Base-by-base conservation (phyloP, 169 alveolate genomes). In the Plasmodium cynomolgi region DNA sequence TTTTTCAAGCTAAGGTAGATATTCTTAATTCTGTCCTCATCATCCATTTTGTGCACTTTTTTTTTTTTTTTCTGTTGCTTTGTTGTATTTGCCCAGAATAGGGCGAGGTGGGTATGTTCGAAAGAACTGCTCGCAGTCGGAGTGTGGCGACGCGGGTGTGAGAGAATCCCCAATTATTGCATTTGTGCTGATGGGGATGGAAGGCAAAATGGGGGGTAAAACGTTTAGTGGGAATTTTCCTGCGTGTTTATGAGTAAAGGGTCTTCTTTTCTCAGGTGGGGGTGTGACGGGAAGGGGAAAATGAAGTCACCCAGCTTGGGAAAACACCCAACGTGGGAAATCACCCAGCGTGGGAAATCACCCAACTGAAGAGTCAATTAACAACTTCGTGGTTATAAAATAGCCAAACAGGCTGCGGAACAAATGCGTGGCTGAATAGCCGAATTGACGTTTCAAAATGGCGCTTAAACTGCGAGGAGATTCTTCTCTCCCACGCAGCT, bases 1-100 rank as follows among this genome's bases (percentile, higher is more conserved):
- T 80, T 90, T 39, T 90, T 90, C 56, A 90, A 74, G 73, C 88
- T 90, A 4, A 79, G 72, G 82, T 90, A 90, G 82, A 90, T 90
- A 41, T 33, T 39, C 34, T 90, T 90, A 79, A 90, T 90, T 90
- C 58, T 90, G 31, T 88, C 94, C 77, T 68, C 77, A 6, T 90
- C 94, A 8, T 90, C 94, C 94, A 90, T 90, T 80, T 80, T 79
- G n/a, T 58, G 26, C 3, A 74, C 7, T n/a, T 17, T 7, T 68
- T 68, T 20, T 68, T 68, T 68, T 8, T 23, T 68, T 26, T 68
- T 68, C 37, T 6, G 17, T 23, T 68, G 5, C 9, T 68, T 23
- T 68, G 13, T 68, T 20, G 31, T 29, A 8, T 23, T 0, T 68
- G 37, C n/a, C 31, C 37, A 7, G 20, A 15, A 0, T 50, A 17